Evolutionary conservation across 495 filamentous ascomycete genomes (phyloP).

Genomic region (Hyaloscypha bicolor): DNA sequence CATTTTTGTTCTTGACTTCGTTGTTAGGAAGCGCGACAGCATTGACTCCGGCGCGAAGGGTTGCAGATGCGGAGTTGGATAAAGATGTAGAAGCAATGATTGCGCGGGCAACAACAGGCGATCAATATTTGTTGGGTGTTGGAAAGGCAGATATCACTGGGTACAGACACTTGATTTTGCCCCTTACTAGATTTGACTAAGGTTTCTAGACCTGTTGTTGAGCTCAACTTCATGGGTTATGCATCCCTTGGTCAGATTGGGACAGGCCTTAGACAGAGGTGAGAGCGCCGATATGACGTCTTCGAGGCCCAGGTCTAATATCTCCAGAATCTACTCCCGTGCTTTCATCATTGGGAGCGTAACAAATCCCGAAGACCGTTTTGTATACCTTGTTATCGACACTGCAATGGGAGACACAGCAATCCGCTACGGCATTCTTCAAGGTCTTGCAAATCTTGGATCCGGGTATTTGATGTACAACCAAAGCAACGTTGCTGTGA

Average conservation of each 20-base stretch:
- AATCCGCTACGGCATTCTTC: constrained; percentile 79
- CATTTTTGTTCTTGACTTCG: constrained; percentile 12
- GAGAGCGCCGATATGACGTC: constrained; percentile 52
- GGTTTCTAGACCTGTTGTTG: constrained; percentile 49
- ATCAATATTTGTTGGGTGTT: constrained; percentile 74
- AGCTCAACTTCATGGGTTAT: constrained; percentile 48
- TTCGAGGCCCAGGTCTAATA: constrained; percentile 76
- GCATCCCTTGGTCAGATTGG: constrained; percentile 35
- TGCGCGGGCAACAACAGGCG: constrained; percentile 17
- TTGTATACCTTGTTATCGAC: constrained; percentile 87
- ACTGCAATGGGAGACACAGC: constrained; percentile 86
- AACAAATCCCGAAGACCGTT: constrained; percentile 68
- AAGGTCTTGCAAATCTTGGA: constrained; percentile 65
- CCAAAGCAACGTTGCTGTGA: constrained; percentile 81
- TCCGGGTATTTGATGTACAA: constrained; percentile 60
- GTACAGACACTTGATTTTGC: constrained; percentile 8
- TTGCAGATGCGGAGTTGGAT: neutral
- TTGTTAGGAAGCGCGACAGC: constrained; percentile 5
- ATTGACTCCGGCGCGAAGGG: neutral
- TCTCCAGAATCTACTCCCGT: constrained; percentile 80
- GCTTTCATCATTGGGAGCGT: constrained; percentile 87
- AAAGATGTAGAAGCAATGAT: constrained; percentile 12
- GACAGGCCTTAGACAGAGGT: constrained; percentile 48
- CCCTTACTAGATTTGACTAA: constrained; percentile 2
- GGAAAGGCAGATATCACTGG: constrained; percentile 97